phyloP scores from a whole-genome alignment of 1,284 basidiomycete genomes.

The Melampsora larici-populina region DNA sequence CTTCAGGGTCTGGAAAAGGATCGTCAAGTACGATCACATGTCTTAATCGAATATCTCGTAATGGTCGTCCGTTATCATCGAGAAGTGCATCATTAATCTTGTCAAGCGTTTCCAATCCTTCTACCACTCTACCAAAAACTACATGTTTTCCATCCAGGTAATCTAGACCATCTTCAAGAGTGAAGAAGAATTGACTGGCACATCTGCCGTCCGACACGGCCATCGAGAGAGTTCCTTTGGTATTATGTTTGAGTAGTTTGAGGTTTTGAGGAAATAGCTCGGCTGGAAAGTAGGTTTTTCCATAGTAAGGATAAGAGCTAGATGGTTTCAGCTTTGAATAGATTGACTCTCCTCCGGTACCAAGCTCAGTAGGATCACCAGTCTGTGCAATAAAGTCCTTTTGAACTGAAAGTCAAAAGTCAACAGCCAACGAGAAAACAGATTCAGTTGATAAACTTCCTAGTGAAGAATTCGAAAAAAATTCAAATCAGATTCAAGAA shows the following conservation, averaged over 20 bases:
- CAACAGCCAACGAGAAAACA: background rate
- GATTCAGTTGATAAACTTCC: background rate
- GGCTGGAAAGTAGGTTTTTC: slow-evolving; percentile 8
- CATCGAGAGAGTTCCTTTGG: slow-evolving; percentile 91
- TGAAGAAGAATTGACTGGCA: slow-evolving; percentile 95
- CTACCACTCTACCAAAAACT: slow-evolving; percentile 90
- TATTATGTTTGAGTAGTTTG: slow-evolving; percentile 68
- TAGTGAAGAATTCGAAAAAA: background rate
- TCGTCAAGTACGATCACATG: slow-evolving; percentile 94
- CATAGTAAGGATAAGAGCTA: slow-evolving; percentile 6
- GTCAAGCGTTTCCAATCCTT: slow-evolving; percentile 85
- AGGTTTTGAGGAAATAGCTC: slow-evolving; percentile 18
- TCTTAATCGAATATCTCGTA: slow-evolving; percentile 88
- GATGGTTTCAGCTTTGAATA: slow-evolving; percentile 55
- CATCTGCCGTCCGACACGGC: slow-evolving; percentile 78
- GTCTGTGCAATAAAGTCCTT: slow-evolving; percentile 94
- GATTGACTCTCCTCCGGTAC: slow-evolving; percentile 78
- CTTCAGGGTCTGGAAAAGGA: slow-evolving; percentile 82
- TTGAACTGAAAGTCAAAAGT: slow-evolving; percentile 64
- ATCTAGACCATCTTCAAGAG: slow-evolving; percentile 81
- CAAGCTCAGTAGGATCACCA: slow-evolving; percentile 91
- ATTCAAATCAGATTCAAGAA: background rate
- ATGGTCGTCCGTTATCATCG: slow-evolving; percentile 80
- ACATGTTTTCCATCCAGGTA: slow-evolving; percentile 95
- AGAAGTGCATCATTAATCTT: slow-evolving; percentile 87